Percentiles rank a stretch among this genome's conserved stretches.
Conservation (phyloP, 225 moss, liverwort and hornwort genomes). For the Bryoerythrophyllum caledonicum region DNA sequence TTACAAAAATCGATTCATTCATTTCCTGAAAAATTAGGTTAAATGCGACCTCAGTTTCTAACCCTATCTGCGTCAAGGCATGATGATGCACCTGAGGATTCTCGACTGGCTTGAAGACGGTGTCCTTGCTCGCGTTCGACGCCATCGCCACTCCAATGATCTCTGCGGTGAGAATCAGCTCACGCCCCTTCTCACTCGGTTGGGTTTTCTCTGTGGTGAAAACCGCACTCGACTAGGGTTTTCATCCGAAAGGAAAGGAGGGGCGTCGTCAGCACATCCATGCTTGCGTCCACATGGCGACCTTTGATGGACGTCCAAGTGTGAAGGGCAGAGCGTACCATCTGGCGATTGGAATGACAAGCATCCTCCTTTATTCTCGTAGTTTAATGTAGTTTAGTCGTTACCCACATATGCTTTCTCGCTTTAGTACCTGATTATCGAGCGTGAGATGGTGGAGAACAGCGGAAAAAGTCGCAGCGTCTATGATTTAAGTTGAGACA, state of each 20-base stretch:
- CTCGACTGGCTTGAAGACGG: slow-evolving; percentile 36
- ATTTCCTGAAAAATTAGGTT: too few relatives aligned
- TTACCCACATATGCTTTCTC: not conserved
- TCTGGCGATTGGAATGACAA: too few relatives aligned
- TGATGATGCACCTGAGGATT: slow-evolving; percentile 16
- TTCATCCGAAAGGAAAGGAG: not conserved
- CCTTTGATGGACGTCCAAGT: slow-evolving; percentile 3
- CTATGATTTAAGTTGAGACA: not conserved
- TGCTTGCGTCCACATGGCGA: slow-evolving; percentile 25
- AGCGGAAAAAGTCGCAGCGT: not conserved
- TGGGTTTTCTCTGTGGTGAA: not conserved
- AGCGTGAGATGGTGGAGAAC: not conserved
- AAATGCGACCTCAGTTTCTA: too few relatives aligned
- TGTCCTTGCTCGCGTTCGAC: slow-evolving; percentile 26
- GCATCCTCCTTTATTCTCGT: not conserved
- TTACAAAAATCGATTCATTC: too few relatives aligned
- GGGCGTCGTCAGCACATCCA: not conserved
- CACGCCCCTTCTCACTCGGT: too few relatives aligned
- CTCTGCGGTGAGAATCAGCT: not conserved
- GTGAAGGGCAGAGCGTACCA: not conserved
- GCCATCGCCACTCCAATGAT: slow-evolving; percentile 17
- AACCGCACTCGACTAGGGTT: not conserved
- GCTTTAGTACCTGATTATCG: not conserved
- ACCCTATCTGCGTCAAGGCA: too few relatives aligned
- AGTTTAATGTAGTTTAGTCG: not conserved